Evolutionary conservation across 176 grass and related monocot genomes (phyloP), one percentile per base, ranked within the genome.

Genomic region (Luzula sylvatica): DNA sequence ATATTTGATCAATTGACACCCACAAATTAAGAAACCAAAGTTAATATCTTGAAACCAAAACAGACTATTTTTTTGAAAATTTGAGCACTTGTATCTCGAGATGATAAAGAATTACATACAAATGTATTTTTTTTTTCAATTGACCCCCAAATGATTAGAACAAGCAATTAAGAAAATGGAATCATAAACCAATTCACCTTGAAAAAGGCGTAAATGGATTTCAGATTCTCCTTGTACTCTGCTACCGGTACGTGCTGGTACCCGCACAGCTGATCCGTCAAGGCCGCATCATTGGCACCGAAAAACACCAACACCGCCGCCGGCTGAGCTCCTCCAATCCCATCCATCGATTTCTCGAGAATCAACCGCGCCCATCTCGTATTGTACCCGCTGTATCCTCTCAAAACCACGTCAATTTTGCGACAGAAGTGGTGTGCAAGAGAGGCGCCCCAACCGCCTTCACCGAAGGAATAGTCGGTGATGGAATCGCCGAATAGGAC

Each of bases 401-500:
- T 81, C 45, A 96, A 83, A 55, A 96, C 71, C 49, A 94, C 75
- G 70, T 94, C 82, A 51, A 77, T 68, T 72, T 78, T 39, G 29
- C 78, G 54, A 1, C 68, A 64, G 65, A 87, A 87, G 64, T 22
- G 75, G 65, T 80, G 54, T 20, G 79, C 51, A 32, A 87, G 76
- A 60, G 72, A 66, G 19, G 83, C 72, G 5, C 88, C 88, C 88
- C 88, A 94, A 18, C 83, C 79, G 30, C 83, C 88, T 55, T 68
- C 14, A n/a, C 11, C 20, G 60, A 94, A 94, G 46, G 83, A 83
- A 55, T 38, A 38, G 72, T 94, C 79, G 12, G 83, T 94, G 79
- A 94, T 94, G 50, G 88, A 94, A 71, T 87, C 88, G 30, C 88
- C 88, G 66, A 94, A 87, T 26, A 94, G 72, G 55, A 94, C 75